Conservation (phyloP, 2,329 filamentous ascomycete genomes). For the Venturiaceae sp. region DNA sequence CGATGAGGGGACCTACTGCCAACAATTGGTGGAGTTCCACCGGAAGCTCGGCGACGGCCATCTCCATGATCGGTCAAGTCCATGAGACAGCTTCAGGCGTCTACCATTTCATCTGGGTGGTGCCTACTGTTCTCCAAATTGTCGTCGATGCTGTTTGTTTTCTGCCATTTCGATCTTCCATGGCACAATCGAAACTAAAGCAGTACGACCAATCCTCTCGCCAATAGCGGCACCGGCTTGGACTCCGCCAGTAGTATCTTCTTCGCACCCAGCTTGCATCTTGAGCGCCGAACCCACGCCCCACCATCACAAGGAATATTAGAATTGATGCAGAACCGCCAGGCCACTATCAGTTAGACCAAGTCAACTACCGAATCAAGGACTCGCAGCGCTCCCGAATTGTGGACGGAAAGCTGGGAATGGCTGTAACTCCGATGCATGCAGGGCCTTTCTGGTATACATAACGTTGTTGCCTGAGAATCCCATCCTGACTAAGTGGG, state of each 20-base stretch:
- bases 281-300: background rate
- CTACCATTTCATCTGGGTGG: background rate
- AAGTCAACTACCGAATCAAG: background rate
- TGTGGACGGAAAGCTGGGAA: background rate
- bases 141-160: background rate
- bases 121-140: background rate
- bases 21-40: background rate
- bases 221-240: background rate
- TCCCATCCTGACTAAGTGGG: background rate
- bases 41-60: background rate
- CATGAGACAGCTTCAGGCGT: background rate
- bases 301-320: conserved; percentile 2
- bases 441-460: background rate
- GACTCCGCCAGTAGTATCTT: background rate
- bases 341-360: background rate
- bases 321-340: conserved; percentile 1
- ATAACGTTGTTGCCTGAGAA: background rate
- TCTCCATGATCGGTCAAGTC: background rate
- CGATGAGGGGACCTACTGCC: background rate
- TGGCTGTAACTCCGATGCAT: background rate
- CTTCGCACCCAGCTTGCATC: background rate
- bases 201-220: background rate
- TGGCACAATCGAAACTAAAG: background rate
- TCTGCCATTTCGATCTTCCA: background rate
- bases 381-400: background rate